Evolutionary conservation across 164 flowering plant species (phyloP).

Genomic region (Berberis thunbergii): DNA sequence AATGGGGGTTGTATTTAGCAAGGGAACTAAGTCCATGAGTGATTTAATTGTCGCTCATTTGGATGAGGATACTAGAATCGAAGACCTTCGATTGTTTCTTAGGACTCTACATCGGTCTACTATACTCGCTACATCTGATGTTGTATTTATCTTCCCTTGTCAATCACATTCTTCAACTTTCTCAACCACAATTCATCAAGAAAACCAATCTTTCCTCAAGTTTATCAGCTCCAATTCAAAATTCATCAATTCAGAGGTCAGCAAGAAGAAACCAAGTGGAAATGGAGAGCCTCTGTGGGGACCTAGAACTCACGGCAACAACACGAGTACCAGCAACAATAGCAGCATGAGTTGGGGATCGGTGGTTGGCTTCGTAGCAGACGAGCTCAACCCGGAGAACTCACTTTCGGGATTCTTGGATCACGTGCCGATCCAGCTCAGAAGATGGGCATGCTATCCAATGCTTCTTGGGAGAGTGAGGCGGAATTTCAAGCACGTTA

Average conservation of each 20-base stretch:
- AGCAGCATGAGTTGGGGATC: slow-evolving; percentile 50
- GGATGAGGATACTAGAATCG: slow-evolving; percentile 22
- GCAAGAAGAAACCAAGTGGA: background rate
- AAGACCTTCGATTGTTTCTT: slow-evolving; percentile 41
- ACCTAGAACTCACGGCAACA: slow-evolving; percentile 11
- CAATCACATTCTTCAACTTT: slow-evolving; percentile 9
- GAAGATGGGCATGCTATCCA: slow-evolving; percentile 91
- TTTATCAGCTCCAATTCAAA: slow-evolving; percentile 12
- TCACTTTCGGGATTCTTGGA: slow-evolving; percentile 69
- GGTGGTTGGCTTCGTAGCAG: slow-evolving; percentile 61
- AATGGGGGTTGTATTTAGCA: slow-evolving; percentile 54
- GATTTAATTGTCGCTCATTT: slow-evolving; percentile 69
- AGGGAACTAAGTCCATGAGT: slow-evolving; percentile 61
- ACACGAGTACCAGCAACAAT: slow-evolving; percentile 2
- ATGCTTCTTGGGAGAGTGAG: slow-evolving; percentile 77
- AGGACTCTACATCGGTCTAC: slow-evolving; percentile 45
- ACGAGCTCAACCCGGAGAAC: slow-evolving; percentile 79
- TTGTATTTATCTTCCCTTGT: slow-evolving; percentile 40
- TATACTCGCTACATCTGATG: slow-evolving; percentile 43
- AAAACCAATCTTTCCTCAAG: slow-evolving; percentile 45
- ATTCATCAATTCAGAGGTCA: slow-evolving; percentile 6
- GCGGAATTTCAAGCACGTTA: slow-evolving; percentile 57
- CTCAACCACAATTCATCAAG: slow-evolving; percentile 30
- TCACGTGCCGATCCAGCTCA: slow-evolving; percentile 49
- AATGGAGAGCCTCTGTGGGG: slow-evolving; percentile 61